A percentile compares a stretch with the other conserved stretches of the same genome.
Evolutionary conservation across 345 rosid species (phyloP).

Genomic region (Salix suchowensis): DNA sequence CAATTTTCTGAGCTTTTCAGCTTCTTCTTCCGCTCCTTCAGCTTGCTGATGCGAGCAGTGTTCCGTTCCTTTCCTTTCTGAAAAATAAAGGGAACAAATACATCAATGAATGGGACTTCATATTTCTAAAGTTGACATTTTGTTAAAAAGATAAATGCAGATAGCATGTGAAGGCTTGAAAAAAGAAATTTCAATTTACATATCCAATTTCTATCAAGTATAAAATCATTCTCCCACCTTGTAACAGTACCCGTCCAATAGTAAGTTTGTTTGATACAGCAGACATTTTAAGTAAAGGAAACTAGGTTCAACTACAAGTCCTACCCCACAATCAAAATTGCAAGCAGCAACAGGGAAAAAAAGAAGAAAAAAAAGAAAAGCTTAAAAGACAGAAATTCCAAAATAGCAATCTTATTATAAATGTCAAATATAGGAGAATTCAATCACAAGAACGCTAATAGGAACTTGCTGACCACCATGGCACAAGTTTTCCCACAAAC

Average conservation of each 20-base stretch:
- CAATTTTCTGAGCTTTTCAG: conserved; percentile 18
- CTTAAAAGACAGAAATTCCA: too few species aligned
- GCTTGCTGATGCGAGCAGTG: conserved; percentile 33
- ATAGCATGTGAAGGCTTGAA: not conserved
- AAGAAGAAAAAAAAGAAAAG: too few species aligned
- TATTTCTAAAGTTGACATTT: not conserved
- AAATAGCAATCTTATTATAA: too few species aligned
- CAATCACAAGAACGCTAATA: too few species aligned
- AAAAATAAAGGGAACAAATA: not conserved
- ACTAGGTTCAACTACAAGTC: too few species aligned
- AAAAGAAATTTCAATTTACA: not conserved
- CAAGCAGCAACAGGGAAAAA: not conserved
- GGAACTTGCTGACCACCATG: too few species aligned
- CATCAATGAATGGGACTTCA: not conserved
- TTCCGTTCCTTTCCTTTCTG: conserved; percentile 47
- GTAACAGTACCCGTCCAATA: too few species aligned
- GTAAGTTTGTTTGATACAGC: not conserved
- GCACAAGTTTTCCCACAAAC: too few species aligned
- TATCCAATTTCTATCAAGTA: not conserved
- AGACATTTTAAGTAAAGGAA: not conserved
- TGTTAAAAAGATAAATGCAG: not conserved
- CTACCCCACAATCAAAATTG: too few species aligned
- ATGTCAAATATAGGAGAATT: too few species aligned
- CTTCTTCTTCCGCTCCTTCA: conserved; percentile 54
- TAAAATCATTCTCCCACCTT: not conserved